Conservation (phyloP, 208 protist genomes). For the Wallacemonas rigidus region DNA sequence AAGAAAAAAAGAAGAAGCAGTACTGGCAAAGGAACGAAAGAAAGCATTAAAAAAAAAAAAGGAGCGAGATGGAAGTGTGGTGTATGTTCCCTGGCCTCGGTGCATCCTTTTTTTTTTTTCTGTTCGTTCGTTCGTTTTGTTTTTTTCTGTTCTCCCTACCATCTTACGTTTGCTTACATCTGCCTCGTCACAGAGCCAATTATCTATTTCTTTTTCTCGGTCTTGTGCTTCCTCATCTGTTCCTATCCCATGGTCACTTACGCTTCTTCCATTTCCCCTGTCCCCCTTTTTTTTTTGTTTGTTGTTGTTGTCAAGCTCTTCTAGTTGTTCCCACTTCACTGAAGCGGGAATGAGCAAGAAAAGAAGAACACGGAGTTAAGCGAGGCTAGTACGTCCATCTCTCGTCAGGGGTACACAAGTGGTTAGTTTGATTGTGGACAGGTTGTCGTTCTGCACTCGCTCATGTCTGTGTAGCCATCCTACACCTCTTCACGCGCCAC, state of each 20-base stretch:
- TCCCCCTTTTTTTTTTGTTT: conserved; percentile 4
- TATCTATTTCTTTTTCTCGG: too few species aligned
- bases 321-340: neutral
- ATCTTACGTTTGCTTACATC: neutral
- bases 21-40: conserved; percentile 1
- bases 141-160: conserved; percentile 10
- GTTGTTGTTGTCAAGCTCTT: neutral
- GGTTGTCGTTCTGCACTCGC: too few species aligned
- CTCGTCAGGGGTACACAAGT: too few species aligned
- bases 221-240: too few species aligned
- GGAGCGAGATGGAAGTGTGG: too few species aligned
- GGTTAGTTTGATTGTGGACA: too few species aligned
- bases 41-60: neutral
- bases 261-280: neutral
- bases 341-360: neutral
- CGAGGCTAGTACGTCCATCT: too few species aligned
- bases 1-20: neutral
- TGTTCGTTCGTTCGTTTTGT: conserved; percentile 9
- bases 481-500: too few species aligned
- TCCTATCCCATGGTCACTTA: too few species aligned
- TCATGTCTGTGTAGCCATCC: too few species aligned
- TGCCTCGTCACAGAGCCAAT: too few species aligned
- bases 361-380: neutral
- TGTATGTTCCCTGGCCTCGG: neutral
- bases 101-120: conserved; percentile 20